Base-by-base conservation (phyloP, 371 early-diverging fungal species). In the Mortierella sp. region DNA sequence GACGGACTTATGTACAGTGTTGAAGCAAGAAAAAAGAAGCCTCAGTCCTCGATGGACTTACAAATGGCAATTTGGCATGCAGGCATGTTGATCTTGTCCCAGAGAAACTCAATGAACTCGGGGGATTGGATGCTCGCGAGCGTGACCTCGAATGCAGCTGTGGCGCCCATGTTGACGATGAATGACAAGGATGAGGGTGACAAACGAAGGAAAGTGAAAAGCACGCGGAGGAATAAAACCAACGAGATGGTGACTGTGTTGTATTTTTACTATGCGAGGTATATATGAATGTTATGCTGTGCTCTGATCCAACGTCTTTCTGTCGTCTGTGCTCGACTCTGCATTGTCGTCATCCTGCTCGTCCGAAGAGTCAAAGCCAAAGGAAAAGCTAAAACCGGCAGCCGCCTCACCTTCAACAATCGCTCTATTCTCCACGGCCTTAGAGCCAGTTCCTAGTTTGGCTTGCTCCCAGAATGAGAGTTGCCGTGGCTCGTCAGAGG, bases 381-480 rank as follows among this genome's bases (percentile, higher is more conserved):
- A 73, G 15, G 61, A 42, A 34, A 73, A 75, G 12, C 59, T 43
- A 15, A 64, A 64, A 17, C 66, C 66, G 4, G 69, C 69, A 21
- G 57, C 30, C 17, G 46, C n/a, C 21, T 24, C 30, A 15, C 32
- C 42, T 17, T 27, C 30, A 4, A 12, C 32, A 0, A 9, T 23
- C 9, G 17, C 47, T 30, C 32, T 53, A 11, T 26, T 49, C 21
- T 37, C 52, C 6, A 26, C 34, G 0, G 50, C 30, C 14, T 42
- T 44, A 46, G 34, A 28, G 14, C 4, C 12, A 34, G 7, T 12
- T 31, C 76, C 69, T 5, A 64, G 57, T 61, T 75, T 75, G 41
- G 69, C 76, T 39, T 60, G 55, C 43, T 75, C 76, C 76, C 76
- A 75, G 46, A 75, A 75, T 17, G 76, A 68, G 28, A 75, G 61